Percentiles rank a stretch among this genome's conserved stretches.
Conservation (phyloP, 257 asterid genomes). For the Ballota nigra region DNA sequence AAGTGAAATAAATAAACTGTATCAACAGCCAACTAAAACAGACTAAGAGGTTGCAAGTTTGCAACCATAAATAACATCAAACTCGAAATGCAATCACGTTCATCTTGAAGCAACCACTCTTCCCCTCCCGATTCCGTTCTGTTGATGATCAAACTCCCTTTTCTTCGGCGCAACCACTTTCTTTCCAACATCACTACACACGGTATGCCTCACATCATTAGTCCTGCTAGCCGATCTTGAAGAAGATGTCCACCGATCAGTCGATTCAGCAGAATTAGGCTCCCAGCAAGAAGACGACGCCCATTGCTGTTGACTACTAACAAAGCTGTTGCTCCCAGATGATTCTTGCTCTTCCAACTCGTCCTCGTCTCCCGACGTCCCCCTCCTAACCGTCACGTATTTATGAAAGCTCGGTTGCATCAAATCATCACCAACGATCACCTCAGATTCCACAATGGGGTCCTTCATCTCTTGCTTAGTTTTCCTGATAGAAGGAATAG, state of each 20-base stretch:
- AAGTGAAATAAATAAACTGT: constrained; percentile 10
- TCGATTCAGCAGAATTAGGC: constrained; percentile 72
- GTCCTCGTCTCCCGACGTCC: constrained; percentile 35
- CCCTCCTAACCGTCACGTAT: constrained; percentile 83
- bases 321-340: constrained; percentile 76
- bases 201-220: constrained; percentile 35
- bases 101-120: constrained; percentile 34
- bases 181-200: constrained; percentile 36
- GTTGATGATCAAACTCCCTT: constrained; percentile 41
- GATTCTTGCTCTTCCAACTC: constrained; percentile 69
- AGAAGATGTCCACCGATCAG: constrained; percentile 51
- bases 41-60: constrained; percentile 38
- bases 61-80: constrained; percentile 30
- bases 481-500: constrained; percentile 25
- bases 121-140: constrained; percentile 45
- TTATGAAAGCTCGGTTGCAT: constrained; percentile 85
- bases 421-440: constrained; percentile 54
- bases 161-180: constrained; percentile 37
- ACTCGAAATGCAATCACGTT: background rate
- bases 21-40: constrained; percentile 22
- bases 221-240: too few species aligned
- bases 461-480: constrained; percentile 37
- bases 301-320: constrained; percentile 54
- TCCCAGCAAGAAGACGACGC: constrained; percentile 67
- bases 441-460: constrained; percentile 69